Conservation (phyloP, 2,329 filamentous ascomycete genomes). For the Ampelomyces quisqualis region DNA sequence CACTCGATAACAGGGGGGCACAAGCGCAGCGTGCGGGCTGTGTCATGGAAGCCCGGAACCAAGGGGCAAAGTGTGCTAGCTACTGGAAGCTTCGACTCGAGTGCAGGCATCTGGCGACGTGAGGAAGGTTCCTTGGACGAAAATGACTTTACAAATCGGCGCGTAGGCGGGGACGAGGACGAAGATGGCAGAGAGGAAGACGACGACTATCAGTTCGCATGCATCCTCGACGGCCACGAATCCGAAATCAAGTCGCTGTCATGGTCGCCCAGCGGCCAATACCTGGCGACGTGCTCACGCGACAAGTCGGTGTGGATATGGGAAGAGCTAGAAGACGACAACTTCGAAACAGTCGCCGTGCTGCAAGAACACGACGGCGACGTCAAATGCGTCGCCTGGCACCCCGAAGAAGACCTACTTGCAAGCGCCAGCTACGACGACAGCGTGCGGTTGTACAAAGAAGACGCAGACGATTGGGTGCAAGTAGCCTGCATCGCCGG, state of each 20-base stretch:
- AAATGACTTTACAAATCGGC: slow-evolving; percentile 27
- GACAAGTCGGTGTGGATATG: slow-evolving; percentile 98
- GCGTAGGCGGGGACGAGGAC: slow-evolving; percentile 31
- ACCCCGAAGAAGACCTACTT: slow-evolving; percentile 74
- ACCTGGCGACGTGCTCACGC: slow-evolving; percentile 84
- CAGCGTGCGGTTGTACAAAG: slow-evolving; percentile 82
- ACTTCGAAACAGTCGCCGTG: slow-evolving; percentile 95
- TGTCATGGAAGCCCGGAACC: slow-evolving; percentile 78
- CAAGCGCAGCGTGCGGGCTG: slow-evolving; percentile 81
- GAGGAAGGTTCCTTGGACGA: slow-evolving; percentile 62
- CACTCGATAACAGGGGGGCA: slow-evolving; percentile 83
- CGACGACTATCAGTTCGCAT: slow-evolving; percentile 86
- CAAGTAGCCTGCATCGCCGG: slow-evolving; percentile 80
- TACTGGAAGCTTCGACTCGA: slow-evolving; percentile 91
- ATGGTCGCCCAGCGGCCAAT: slow-evolving; percentile 72
- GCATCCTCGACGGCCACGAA: slow-evolving; percentile 92
- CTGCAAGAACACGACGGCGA: slow-evolving; percentile 93
- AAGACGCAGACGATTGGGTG: slow-evolving; percentile 92
- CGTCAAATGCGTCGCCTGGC: slow-evolving; percentile 93
- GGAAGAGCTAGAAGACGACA: slow-evolving; percentile 93
- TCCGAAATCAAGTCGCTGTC: slow-evolving; percentile 83
- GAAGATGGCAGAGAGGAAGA: slow-evolving; percentile 54
- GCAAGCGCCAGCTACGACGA: slow-evolving; percentile 95
- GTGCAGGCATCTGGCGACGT: slow-evolving; percentile 68
- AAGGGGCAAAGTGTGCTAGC: slow-evolving; percentile 70